Evolutionary conservation across 2,329 filamentous ascomycete genomes (phyloP).

Genomic region (Berkeleyomyces basicola): DNA sequence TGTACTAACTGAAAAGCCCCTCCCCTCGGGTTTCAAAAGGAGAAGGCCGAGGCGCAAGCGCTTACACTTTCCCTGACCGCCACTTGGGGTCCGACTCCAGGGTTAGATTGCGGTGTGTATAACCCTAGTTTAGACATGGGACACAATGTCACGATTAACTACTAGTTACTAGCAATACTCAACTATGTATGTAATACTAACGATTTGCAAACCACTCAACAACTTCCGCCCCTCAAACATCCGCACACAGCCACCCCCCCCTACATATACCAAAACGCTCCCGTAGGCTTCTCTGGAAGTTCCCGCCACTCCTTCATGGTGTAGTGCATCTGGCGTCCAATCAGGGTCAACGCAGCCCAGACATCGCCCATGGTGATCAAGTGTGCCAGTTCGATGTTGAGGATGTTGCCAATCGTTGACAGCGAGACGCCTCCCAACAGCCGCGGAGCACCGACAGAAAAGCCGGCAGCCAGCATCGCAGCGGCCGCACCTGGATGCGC

Average conservation of each 20-base stretch:
- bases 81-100: too few relatives aligned
- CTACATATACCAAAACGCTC: background rate
- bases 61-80: background rate
- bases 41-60: background rate
- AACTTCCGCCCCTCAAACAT: too few relatives aligned
- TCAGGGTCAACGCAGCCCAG: constrained; percentile 8
- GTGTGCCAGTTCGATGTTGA: constrained; percentile 19
- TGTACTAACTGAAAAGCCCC: too few relatives aligned
- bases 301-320: constrained; percentile 10
- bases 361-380: constrained; percentile 8
- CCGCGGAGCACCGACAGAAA: constrained; percentile 15
- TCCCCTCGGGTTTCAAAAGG: too few relatives aligned
- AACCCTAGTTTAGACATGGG: too few relatives aligned
- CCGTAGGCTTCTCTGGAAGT: background rate
- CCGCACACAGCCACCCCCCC: too few relatives aligned
- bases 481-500: constrained; percentile 23
- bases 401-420: constrained; percentile 21
- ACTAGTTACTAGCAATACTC: too few relatives aligned
- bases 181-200: too few relatives aligned
- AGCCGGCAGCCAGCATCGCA: background rate
- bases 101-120: too few relatives aligned
- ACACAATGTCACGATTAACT: too few relatives aligned
- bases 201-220: too few relatives aligned
- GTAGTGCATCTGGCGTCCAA: constrained; percentile 10
- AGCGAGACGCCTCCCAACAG: constrained; percentile 1